phyloP scores from a whole-genome alignment of 2,329 filamentous ascomycete species.

The Sarocladiaceae sp. region DNA sequence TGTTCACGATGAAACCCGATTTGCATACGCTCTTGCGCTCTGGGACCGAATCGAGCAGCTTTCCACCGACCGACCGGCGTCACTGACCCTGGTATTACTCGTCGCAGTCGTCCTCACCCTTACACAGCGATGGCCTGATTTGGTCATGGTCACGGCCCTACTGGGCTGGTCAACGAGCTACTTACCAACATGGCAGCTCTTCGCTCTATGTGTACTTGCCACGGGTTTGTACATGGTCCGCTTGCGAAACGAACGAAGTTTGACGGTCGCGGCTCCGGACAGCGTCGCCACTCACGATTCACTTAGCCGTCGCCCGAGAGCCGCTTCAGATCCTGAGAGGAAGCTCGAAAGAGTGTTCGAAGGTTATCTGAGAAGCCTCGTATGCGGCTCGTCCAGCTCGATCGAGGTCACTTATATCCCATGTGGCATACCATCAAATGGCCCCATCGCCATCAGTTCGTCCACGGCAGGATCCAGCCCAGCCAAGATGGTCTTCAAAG shows the following conservation, averaged over 20 bases:
- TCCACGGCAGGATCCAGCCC: no score
- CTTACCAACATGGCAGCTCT: no score
- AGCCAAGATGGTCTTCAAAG: constrained; percentile 29
- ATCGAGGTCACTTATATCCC: constrained; percentile 49
- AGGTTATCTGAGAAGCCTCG: constrained; percentile 40
- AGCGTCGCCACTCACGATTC: no score
- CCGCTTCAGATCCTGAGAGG: neutral
- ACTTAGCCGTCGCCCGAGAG: no score
- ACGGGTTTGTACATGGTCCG: neutral
- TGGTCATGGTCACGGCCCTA: no score
- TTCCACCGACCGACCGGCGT: no score
- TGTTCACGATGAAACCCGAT: constrained; percentile 4
- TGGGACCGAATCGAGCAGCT: constrained; percentile 10
- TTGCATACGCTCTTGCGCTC: neutral
- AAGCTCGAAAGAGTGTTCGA: constrained; percentile 41
- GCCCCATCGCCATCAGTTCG: neutral
- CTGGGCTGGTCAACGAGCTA: neutral
- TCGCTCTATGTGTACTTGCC: no score
- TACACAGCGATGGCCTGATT: no score
- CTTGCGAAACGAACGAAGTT: neutral
- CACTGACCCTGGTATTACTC: no score
- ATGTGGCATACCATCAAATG: constrained; percentile 32
- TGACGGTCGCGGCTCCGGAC: no score
- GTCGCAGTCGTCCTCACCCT: no score
- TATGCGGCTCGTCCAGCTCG: constrained; percentile 36